Evolutionary conservation across 345 rosid species (phyloP).

Genomic region (Arabis hirsuta): DNA sequence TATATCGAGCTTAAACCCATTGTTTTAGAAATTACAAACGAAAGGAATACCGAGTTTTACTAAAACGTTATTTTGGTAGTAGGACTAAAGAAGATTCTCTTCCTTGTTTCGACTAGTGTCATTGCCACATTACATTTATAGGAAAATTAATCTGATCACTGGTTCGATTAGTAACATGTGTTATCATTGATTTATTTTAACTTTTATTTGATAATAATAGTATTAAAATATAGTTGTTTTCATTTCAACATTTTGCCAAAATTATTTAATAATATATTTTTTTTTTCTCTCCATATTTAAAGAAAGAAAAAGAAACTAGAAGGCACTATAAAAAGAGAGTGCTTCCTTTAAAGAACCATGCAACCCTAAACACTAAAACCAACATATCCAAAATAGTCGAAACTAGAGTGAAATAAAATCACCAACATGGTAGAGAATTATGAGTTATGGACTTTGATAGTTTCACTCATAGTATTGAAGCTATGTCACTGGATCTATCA

Average conservation of each 20-base stretch:
- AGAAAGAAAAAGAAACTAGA: no score
- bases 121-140: no score
- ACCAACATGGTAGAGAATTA: conserved; percentile 16
- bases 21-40: conserved; percentile 13
- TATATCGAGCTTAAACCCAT: background rate
- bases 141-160: no score
- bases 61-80: conserved; percentile 1
- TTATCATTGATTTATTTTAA: no score
- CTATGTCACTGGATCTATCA: conserved; percentile 32
- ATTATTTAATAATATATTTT: no score
- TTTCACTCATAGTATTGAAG: conserved; percentile 21
- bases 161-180: no score
- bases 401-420: background rate
- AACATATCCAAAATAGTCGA: background rate
- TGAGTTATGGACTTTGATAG: conserved; percentile 6
- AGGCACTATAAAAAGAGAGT: background rate
- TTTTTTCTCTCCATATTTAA: no score
- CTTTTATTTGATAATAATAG: no score
- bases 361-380: background rate
- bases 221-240: no score
- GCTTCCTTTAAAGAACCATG: background rate
- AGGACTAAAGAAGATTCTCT: no score
- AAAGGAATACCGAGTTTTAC: conserved; percentile 1
- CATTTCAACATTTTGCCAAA: no score
- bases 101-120: no score